These are phyloP conservation scores for Saccharum officinarum DNA, from an alignment of 176 grass and related monocot genomes.

Conservation along the genomic window DNA sequence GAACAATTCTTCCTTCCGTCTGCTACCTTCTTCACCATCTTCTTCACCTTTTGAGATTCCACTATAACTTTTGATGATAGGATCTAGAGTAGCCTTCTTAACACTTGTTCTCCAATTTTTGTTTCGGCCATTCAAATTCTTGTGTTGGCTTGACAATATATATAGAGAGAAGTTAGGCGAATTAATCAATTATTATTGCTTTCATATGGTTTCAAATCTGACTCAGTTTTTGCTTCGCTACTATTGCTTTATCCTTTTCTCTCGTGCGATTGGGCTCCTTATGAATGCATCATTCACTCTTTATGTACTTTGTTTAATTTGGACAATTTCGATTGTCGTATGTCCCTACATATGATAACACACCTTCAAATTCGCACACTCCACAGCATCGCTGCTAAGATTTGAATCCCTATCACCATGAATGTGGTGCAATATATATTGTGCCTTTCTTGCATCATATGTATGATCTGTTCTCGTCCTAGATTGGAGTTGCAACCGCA, in stretches of 20 bases:
- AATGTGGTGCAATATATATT: neutral
- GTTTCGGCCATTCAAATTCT: constrained; percentile 52
- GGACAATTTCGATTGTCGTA: constrained; percentile 27
- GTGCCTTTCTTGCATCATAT: constrained; percentile 26
- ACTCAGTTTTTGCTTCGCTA: constrained; percentile 22
- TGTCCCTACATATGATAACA: constrained; percentile 83
- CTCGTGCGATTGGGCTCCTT: neutral
- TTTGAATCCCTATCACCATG: constrained; percentile 35
- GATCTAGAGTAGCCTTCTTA: constrained; percentile 33
- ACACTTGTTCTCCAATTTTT: constrained; percentile 43
- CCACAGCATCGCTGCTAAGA: constrained; percentile 29
- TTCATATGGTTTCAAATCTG: constrained; percentile 31
- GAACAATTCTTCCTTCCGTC: constrained; percentile 51
- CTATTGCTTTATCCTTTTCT: constrained; percentile 30
- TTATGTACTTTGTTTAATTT: constrained; percentile 31
- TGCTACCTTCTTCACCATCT: constrained; percentile 30
- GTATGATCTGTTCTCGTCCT: constrained; percentile 23
- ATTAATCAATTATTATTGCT: constrained; percentile 33
- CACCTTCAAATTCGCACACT: constrained; percentile 37
- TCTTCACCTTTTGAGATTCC: constrained; percentile 45
- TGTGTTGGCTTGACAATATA: constrained; percentile 63
- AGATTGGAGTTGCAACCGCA: constrained; percentile 28
- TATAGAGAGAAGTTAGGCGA: constrained; percentile 56
- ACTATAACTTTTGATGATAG: constrained; percentile 66
- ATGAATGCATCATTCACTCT: neutral